Conservation (phyloP, 2,329 filamentous ascomycete species). For the Chalaropsis ovoidea region DNA sequence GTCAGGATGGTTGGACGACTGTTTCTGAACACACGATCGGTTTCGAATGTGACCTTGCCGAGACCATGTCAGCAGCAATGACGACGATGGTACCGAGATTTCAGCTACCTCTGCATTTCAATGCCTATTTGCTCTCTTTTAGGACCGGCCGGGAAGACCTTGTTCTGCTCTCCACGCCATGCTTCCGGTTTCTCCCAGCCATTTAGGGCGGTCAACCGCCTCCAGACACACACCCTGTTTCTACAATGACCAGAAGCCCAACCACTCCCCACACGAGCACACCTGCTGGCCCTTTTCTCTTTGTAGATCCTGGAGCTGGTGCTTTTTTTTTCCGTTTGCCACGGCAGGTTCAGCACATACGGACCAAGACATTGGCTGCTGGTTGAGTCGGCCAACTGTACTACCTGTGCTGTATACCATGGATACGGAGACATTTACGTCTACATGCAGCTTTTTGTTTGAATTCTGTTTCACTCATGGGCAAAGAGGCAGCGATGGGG, state of each 20-base stretch:
- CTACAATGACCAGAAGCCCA: background rate
- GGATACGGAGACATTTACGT: conserved; percentile 3
- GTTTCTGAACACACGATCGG: conserved; percentile 14
- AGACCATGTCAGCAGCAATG: background rate
- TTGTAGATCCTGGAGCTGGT: background rate
- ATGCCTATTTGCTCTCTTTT: background rate
- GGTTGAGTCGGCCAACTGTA: background rate
- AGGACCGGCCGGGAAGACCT: too few species aligned
- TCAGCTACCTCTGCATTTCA: background rate
- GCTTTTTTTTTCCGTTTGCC: background rate
- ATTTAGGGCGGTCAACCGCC: too few species aligned
- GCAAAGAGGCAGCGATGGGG: background rate
- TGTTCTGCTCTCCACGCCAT: too few species aligned
- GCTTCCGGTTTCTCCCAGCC: too few species aligned
- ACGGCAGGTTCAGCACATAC: conserved; percentile 5
- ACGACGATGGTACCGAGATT: background rate
- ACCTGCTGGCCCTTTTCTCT: background rate
- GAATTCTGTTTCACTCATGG: background rate
- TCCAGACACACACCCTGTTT: background rate
- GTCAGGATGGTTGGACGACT: background rate
- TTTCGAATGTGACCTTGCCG: background rate
- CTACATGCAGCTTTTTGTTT: background rate
- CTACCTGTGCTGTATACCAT: conserved; percentile 1
- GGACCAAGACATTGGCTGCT: conserved; percentile 5
- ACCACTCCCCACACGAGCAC: background rate